Evolutionary conservation across 2,329 filamentous ascomycete species (phyloP), one percentile per base, ranked within the genome.

Genomic region (Fusarium sp.): DNA sequence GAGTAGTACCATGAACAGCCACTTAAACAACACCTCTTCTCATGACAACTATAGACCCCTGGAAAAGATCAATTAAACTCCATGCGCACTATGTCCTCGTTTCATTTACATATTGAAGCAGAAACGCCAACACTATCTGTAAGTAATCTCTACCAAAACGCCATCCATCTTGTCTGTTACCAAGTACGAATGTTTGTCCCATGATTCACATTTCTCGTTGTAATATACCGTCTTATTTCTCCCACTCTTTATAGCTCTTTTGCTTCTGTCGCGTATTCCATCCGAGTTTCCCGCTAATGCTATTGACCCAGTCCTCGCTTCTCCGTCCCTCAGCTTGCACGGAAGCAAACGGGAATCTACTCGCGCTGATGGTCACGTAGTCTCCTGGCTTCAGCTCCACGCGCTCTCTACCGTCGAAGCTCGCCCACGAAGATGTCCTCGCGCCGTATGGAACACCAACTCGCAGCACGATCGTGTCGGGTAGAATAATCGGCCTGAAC

Each of bases 371-470:
- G 3, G 92, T 95, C 7, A 95, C 92, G 77, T 96, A 96, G 80
- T 96, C 93, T 18, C 93, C 93, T 0, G 92, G 91, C 50, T 82
- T 79, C 40, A 96, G 84, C 81, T 96, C 92, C n/a, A 93, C 82
- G 81, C 94, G 89, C 83, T 98, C 93, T 66, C 94, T 88, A 3
- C 96, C 96, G 80, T 99, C 96, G 78, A 99, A 99, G 79, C 93
- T 97, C n/a, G 94, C 96, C 95, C 96, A 99, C 42, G 92, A 94
- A 72, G 89, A 92, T 7, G 93, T 94, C 51, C 96, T 86, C 11
- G 94, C 93, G 79, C 97, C 91, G 78, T 97, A 98, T 0, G 96
- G 96, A n/a, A 98, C 94, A 13, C 95, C 96, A 20, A 97, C 87
- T 40, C 96, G 89, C 63, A 99, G 84, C 2, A 98, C 95, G 67